phyloP scores from a whole-genome alignment of 345 rosid genomes.

The Bruguiera parviflora region DNA sequence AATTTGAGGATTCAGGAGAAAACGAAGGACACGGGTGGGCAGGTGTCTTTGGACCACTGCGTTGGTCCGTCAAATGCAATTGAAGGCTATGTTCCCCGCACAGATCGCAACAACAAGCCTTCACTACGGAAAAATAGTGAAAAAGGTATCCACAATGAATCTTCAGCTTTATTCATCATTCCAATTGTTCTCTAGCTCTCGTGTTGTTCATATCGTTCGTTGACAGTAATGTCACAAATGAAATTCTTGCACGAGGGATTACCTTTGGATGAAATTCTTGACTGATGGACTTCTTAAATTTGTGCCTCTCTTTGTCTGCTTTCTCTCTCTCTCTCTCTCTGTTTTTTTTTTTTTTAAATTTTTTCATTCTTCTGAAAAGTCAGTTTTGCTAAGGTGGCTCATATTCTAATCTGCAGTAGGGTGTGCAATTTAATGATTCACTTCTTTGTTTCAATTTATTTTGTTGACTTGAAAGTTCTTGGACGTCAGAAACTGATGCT shows the following conservation, averaged over 20 bases:
- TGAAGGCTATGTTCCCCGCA: constrained; percentile 78
- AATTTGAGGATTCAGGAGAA: constrained; percentile 60
- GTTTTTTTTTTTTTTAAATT: not conserved
- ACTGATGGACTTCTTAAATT: too few relatives aligned
- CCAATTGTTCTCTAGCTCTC: too few relatives aligned
- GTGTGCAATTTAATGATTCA: too few relatives aligned
- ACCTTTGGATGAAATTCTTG: not conserved
- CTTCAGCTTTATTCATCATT: too few relatives aligned
- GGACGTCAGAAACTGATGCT: too few relatives aligned
- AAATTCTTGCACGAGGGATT: not conserved
- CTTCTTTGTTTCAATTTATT: too few relatives aligned
- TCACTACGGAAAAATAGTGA: constrained; percentile 19
- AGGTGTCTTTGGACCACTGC: constrained; percentile 41
- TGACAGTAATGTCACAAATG: not conserved
- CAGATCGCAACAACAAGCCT: constrained; percentile 25
- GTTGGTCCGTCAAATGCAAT: constrained; percentile 74
- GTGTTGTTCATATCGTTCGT: not conserved
- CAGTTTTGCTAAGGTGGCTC: not conserved
- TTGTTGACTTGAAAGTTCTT: too few relatives aligned
- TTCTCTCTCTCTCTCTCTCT: too few relatives aligned
- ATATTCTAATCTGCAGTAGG: too few relatives aligned
- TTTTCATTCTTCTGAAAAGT: too few relatives aligned
- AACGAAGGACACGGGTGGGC: constrained; percentile 29
- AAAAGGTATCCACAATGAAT: constrained; percentile 23
- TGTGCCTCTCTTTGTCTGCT: too few relatives aligned